phyloP scores from a whole-genome alignment of 148 eudicot genomes.

The Amaranthus cruentus region DNA sequence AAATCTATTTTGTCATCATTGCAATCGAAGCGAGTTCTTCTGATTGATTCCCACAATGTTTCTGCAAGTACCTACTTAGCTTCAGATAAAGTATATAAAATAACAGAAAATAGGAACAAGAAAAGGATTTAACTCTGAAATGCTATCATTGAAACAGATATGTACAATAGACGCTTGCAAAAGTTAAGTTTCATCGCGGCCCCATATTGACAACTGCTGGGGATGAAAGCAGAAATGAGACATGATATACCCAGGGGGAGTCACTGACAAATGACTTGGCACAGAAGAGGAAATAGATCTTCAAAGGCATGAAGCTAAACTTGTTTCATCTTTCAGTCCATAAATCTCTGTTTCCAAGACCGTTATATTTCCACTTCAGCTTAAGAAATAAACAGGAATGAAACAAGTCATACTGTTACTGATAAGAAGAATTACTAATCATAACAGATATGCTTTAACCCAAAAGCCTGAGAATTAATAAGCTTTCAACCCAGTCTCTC shows the following conservation, averaged over 20 bases:
- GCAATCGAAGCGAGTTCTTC: neutral
- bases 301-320: no score
- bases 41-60: neutral
- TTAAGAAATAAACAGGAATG: neutral
- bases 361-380: no score
- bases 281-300: no score
- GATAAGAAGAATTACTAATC: neutral
- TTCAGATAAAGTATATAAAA: neutral
- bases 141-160: neutral
- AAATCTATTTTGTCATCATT: neutral
- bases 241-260: no score
- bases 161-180: no score
- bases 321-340: no score
- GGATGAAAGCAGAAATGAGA: neutral
- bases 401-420: neutral
- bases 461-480: neutral
- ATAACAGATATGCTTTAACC: neutral
- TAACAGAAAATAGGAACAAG: neutral
- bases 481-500: neutral
- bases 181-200: neutral
- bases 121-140: neutral
- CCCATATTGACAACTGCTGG: neutral
- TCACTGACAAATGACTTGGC: no score
- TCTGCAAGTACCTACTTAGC: neutral
- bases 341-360: no score